phyloP scores from a whole-genome alignment of 2,329 filamentous ascomycete genomes.

The Fusarium marasasianum region DNA sequence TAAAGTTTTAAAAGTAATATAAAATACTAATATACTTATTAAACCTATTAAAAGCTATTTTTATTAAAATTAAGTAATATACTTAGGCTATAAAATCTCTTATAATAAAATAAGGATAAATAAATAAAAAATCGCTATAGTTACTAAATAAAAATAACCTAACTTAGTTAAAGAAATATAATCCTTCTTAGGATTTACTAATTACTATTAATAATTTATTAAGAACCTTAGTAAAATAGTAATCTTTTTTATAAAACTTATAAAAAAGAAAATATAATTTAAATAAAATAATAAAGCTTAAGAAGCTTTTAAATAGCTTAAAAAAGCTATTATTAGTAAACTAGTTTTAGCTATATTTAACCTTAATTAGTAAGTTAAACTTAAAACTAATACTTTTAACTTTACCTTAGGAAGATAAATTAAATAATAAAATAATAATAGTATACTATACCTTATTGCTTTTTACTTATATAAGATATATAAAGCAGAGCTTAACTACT shows the following conservation, averaged over 20 bases:
- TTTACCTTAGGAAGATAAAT: too few relatives aligned
- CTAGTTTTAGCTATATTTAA: not conserved
- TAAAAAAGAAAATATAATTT: not conserved
- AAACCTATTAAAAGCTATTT: conserved; percentile 27
- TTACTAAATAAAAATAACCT: not conserved
- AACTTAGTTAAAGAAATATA: conserved; percentile 20
- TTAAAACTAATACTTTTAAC: too few relatives aligned
- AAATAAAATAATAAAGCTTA: not conserved
- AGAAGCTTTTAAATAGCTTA: not conserved
- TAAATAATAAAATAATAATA: too few relatives aligned
- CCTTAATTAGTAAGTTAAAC: too few relatives aligned
- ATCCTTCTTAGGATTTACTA: conserved; percentile 21
- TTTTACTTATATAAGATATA: too few relatives aligned
- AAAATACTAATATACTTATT: conserved; percentile 27
- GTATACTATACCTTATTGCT: too few relatives aligned
- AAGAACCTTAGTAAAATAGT: conserved; percentile 15
- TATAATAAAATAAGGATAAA: conserved; percentile 25
- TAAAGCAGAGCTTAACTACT: too few relatives aligned
- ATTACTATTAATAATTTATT: conserved; percentile 35
- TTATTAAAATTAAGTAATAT: conserved; percentile 17
- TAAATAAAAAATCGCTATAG: conserved; percentile 18
- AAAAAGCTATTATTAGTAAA: not conserved
- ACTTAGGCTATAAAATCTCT: conserved; percentile 14
- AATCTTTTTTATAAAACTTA: conserved; percentile 1
- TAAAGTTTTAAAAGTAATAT: not conserved